A percentile compares a stretch with the other conserved stretches of the same genome.
phyloP scores from a whole-genome alignment of 2,329 filamentous ascomycete genomes.

The Westerdykella aurantiaca region DNA sequence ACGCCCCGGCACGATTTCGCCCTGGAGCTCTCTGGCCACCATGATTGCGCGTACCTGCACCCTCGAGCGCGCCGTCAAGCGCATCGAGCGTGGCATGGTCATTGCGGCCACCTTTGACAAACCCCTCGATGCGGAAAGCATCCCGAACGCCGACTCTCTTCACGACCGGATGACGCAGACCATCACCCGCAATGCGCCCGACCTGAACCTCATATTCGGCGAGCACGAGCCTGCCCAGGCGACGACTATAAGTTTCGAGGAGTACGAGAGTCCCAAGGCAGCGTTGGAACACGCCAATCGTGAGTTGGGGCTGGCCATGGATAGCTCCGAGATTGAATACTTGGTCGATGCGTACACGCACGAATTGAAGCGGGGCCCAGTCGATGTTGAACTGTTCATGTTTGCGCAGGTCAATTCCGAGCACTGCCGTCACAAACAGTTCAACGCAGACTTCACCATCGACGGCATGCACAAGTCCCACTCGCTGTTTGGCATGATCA shows the following conservation, averaged over 20 bases:
- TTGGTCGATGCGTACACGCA: slow-evolving; percentile 76
- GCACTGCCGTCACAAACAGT: slow-evolving; percentile 83
- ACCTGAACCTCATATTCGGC: slow-evolving; percentile 71
- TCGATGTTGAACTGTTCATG: slow-evolving; percentile 97
- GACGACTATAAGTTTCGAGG: slow-evolving; percentile 65
- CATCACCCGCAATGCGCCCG: slow-evolving; percentile 61
- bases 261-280: slow-evolving; percentile 59
- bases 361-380: slow-evolving; percentile 59
- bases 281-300: slow-evolving; percentile 79
- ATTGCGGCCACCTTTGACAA: slow-evolving; percentile 61
- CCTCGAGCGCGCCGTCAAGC: slow-evolving; percentile 62
- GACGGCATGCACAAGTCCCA: slow-evolving; percentile 74
- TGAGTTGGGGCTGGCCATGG: slow-evolving; percentile 76
- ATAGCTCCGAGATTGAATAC: slow-evolving; percentile 86
- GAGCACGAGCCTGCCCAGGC: slow-evolving; percentile 61
- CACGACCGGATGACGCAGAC: slow-evolving; percentile 96
- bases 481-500: slow-evolving; percentile 92
- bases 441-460: slow-evolving; percentile 95
- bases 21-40: slow-evolving; percentile 96
- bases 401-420: slow-evolving; percentile 99
- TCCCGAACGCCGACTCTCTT: slow-evolving; percentile 63
- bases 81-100: slow-evolving; percentile 81
- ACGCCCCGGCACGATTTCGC: slow-evolving; percentile 75
- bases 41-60: slow-evolving; percentile 91
- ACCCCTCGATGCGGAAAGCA: slow-evolving; percentile 45